Percentiles rank a stretch among this genome's conserved stretches.
phyloP scores from a whole-genome alignment of 176 grass and related monocot genomes.

The Oropetium thomaeum region DNA sequence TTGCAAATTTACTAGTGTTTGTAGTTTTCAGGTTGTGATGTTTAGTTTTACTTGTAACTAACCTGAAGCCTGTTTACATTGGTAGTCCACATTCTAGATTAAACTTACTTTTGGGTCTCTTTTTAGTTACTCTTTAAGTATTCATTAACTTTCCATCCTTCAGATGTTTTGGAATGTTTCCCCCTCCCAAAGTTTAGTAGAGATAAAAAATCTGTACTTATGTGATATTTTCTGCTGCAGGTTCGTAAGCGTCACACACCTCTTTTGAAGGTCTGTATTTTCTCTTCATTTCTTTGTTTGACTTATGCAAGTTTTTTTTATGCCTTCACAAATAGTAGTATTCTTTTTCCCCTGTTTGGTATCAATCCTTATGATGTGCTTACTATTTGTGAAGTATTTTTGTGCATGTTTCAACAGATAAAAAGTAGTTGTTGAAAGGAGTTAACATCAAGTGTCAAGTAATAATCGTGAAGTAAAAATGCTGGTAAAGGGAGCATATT shows the following conservation, averaged over 20 bases:
- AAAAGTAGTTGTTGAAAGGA: neutral
- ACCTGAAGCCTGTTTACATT: neutral
- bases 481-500: neutral
- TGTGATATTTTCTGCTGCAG: constrained; percentile 42
- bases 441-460: constrained; percentile 18
- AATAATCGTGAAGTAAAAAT: neutral
- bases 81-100: neutral
- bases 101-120: neutral
- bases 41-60: constrained; percentile 17
- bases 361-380: neutral
- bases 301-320: constrained; percentile 17
- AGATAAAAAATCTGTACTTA: constrained; percentile 23
- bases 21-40: neutral
- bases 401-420: neutral
- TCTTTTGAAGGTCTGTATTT: constrained; percentile 73
- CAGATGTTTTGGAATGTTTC: neutral
- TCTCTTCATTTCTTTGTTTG: constrained; percentile 3
- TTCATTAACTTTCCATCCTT: neutral
- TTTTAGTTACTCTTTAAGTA: constrained; percentile 9
- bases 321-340: neutral
- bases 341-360: neutral
- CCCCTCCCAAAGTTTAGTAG: neutral
- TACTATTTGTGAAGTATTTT: neutral
- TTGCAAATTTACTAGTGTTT: neutral
- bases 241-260: constrained; percentile 70